Evolutionary conservation across 306 rosid genomes (phyloP).

Genomic region (Ceratonia siliqua): DNA sequence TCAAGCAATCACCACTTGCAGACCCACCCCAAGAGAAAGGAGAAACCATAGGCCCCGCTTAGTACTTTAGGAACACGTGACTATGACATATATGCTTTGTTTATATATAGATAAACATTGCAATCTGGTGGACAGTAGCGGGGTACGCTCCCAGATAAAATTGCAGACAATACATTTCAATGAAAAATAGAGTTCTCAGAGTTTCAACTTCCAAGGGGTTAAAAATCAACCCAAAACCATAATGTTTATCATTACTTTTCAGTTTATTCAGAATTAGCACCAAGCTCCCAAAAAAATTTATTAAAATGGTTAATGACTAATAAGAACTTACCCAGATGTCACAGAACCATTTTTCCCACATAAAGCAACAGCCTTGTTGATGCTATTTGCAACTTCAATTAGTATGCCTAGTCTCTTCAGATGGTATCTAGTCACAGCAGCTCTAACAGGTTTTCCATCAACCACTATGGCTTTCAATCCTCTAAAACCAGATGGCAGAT

Average conservation of each 20-base stretch:
- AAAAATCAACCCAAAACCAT: background rate
- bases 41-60: background rate
- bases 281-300: background rate
- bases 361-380: slow-evolving; percentile 59
- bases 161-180: background rate
- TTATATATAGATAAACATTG: background rate
- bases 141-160: slow-evolving; percentile 11
- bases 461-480: slow-evolving; percentile 85
- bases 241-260: background rate
- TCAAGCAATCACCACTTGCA: background rate
- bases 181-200: background rate
- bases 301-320: background rate
- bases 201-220: background rate
- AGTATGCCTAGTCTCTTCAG: slow-evolving; percentile 87
- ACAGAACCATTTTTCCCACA: slow-evolving; percentile 66
- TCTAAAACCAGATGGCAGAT: slow-evolving; percentile 74
- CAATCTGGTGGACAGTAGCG: background rate
- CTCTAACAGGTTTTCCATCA: slow-evolving; percentile 92
- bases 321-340: slow-evolving; percentile 54
- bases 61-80: background rate
- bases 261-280: slow-evolving; percentile 7
- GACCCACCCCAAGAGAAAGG: background rate
- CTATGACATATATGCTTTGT: background rate
- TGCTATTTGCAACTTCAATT: slow-evolving; percentile 61
- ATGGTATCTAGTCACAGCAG: slow-evolving; percentile 90